A percentile compares a stretch with the other conserved stretches of the same genome.
These are phyloP conservation scores for Pseudogymnoascus sp. DNA, from an alignment of 2,329 filamentous ascomycete species.

Conservation along the genomic window DNA sequence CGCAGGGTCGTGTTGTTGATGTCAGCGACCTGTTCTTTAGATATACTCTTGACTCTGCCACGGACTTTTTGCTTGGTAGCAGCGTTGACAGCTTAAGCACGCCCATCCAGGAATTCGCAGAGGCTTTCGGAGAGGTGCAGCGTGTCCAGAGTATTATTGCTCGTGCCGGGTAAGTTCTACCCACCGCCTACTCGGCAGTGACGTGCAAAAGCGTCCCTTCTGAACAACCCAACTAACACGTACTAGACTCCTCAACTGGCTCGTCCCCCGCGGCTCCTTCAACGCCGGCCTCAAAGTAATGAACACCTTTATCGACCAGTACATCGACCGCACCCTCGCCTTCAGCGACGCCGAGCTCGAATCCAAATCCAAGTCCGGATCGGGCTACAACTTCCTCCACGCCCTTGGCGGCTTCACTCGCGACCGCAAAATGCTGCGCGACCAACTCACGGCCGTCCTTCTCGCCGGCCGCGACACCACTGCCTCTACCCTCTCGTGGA, in stretches of 20 bases:
- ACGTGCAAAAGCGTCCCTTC: too few relatives aligned
- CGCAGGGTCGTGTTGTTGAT: slow-evolving; percentile 57
- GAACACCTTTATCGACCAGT: slow-evolving; percentile 67
- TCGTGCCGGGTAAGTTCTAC: slow-evolving; percentile 45
- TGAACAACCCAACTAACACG: slow-evolving; percentile 6
- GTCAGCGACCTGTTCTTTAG: slow-evolving; percentile 72
- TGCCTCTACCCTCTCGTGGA: slow-evolving; percentile 70
- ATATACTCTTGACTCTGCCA: slow-evolving; percentile 77
- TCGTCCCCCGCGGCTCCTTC: slow-evolving; percentile 60
- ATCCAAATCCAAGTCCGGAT: slow-evolving; percentile 61
- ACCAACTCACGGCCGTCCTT: slow-evolving; percentile 75
- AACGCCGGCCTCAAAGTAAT: slow-evolving; percentile 55
- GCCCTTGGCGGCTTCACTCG: slow-evolving; percentile 74
- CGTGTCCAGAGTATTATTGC: slow-evolving; percentile 60
- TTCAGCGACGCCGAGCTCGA: slow-evolving; percentile 64
- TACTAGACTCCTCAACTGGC: slow-evolving; percentile 43
- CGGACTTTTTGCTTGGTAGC: slow-evolving; percentile 75
- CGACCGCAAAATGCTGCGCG: slow-evolving; percentile 61
- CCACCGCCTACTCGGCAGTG: too few relatives aligned
- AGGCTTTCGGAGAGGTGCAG: slow-evolving; percentile 74
- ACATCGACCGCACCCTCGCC: slow-evolving; percentile 64
- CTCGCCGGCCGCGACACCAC: slow-evolving; percentile 85
- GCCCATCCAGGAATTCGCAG: slow-evolving; percentile 60
- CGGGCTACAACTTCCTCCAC: slow-evolving; percentile 72
- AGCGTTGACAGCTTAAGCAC: slow-evolving; percentile 54